phyloP scores from a whole-genome alignment of 208 protist species.

The Trypanosoma melophagium region DNA sequence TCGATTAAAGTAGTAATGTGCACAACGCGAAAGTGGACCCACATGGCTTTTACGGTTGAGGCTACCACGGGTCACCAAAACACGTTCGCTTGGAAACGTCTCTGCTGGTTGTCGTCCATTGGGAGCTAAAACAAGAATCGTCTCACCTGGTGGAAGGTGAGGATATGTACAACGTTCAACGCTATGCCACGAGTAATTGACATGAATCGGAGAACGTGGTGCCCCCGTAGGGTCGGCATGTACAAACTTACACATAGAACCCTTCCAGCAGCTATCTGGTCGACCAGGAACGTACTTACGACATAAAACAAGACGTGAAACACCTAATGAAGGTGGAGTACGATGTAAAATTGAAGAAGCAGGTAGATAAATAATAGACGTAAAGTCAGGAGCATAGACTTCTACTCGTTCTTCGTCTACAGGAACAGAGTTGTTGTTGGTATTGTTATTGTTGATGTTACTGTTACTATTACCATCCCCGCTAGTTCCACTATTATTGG shows the following conservation, averaged over 20 bases:
- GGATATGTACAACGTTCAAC: constrained; percentile 58
- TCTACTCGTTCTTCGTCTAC: not conserved
- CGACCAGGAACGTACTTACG: constrained; percentile 50
- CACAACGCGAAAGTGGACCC: constrained; percentile 65
- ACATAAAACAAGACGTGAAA: constrained; percentile 54
- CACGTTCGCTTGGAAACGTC: constrained; percentile 47
- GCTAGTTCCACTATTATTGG: not conserved
- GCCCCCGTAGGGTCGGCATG: constrained; percentile 57
- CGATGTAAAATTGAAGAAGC: not conserved
- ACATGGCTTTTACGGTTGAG: constrained; percentile 24
- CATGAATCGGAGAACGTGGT: constrained; percentile 51
- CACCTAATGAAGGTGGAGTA: constrained; percentile 6
- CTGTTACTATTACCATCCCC: not conserved
- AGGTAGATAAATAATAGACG: constrained; percentile 6
- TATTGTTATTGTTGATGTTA: not conserved
- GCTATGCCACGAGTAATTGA: constrained; percentile 74
- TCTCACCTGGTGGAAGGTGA: constrained; percentile 50
- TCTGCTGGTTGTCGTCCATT: constrained; percentile 47
- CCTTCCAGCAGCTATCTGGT: constrained; percentile 48
- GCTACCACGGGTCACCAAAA: constrained; percentile 61
- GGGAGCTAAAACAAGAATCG: constrained; percentile 50
- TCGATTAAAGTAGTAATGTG: constrained; percentile 81
- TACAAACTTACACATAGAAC: constrained; percentile 73
- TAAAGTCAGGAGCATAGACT: constrained; percentile 7
- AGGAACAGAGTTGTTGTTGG: no score